Conservation (phyloP, 2,329 filamentous ascomycete species). For the Beauveria caledonica region DNA sequence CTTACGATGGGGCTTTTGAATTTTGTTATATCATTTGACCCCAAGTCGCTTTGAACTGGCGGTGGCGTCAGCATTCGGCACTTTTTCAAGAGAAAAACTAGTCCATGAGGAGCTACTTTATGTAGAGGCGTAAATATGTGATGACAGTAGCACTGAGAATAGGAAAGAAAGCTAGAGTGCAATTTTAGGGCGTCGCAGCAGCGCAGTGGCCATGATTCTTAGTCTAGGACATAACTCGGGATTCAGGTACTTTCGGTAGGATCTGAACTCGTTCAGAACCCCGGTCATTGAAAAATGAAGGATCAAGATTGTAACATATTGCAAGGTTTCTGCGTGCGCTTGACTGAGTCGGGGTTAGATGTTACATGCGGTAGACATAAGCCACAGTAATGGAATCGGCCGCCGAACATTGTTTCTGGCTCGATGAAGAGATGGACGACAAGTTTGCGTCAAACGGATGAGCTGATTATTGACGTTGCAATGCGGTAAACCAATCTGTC, state of each 20-base stretch:
- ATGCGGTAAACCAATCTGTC: background rate
- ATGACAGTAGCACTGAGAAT: background rate
- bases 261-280: background rate
- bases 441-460: background rate
- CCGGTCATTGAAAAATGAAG: too few species aligned
- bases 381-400: background rate
- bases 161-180: background rate
- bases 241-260: background rate
- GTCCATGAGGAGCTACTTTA: background rate
- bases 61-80: background rate
- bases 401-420: background rate
- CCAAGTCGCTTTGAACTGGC: background rate
- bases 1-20: background rate
- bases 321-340: background rate
- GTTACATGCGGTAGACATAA: slow-evolving; percentile 1
- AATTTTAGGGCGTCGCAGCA: background rate
- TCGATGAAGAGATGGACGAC: background rate
- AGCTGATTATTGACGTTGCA: background rate
- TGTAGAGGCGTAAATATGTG: background rate
- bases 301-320: background rate
- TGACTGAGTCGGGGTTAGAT: background rate
- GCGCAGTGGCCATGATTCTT: background rate
- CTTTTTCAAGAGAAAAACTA: background rate
- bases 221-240: slow-evolving; percentile 8
- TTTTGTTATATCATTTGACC: too few species aligned